Percentiles rank a stretch among this genome's conserved stretches.
Conservation (phyloP, 805 yeast species). For the Saccharomycopsis synnaedendra region DNA sequence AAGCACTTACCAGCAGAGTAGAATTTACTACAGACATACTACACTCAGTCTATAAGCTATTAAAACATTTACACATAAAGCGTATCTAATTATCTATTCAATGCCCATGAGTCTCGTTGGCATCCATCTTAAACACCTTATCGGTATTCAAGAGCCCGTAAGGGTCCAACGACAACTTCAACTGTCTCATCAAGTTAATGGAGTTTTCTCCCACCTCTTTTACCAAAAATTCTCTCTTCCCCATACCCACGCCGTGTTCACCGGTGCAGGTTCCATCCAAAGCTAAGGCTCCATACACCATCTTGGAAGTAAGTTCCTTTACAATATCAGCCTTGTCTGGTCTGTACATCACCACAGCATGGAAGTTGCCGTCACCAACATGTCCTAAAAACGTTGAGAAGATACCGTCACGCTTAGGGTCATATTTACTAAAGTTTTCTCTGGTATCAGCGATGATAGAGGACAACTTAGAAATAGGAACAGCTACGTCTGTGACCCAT, state of each 20-base stretch:
- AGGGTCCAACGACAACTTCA: conserved; percentile 68
- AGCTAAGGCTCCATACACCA: conserved; percentile 55
- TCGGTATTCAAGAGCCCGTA: conserved; percentile 67
- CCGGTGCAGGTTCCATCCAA: conserved; percentile 82
- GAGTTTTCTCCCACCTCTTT: conserved; percentile 61
- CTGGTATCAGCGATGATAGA: conserved; percentile 52
- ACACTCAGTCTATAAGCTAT: not conserved
- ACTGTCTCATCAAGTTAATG: conserved; percentile 58
- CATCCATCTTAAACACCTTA: conserved; percentile 63
- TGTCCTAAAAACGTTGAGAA: conserved; percentile 59
- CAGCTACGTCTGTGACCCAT: conserved; percentile 78
- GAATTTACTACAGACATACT: not conserved
- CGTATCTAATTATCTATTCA: not conserved
- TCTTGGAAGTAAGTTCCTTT: conserved; percentile 39
- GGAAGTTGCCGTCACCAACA: conserved; percentile 80
- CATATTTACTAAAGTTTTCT: conserved; percentile 14
- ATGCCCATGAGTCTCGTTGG: conserved; percentile 20
- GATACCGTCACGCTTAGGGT: conserved; percentile 27
- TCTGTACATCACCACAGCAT: conserved; percentile 50
- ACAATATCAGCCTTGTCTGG: conserved; percentile 37
- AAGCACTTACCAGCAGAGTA: not conserved
- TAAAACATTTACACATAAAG: not conserved
- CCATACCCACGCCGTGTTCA: conserved; percentile 80
- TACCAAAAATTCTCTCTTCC: conserved; percentile 51
- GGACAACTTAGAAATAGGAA: conserved; percentile 61